These are phyloP conservation scores for Choanephora cucurbitarum DNA, from an alignment of 371 early-diverging fungal species.

Conservation along the genomic window DNA sequence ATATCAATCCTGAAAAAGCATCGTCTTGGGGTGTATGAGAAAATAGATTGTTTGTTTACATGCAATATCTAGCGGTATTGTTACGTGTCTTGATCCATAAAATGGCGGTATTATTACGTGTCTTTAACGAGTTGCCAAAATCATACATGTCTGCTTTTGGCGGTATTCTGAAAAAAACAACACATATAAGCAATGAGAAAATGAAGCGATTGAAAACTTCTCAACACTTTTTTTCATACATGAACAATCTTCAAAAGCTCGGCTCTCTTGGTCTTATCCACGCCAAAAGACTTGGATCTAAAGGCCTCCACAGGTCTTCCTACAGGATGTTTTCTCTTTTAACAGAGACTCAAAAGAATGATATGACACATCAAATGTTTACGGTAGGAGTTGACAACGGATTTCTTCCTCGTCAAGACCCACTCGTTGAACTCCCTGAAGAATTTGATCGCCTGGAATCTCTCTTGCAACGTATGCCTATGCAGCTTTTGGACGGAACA, in stretches of 20 bases:
- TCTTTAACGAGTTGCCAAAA: no score
- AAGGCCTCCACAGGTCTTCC: background rate
- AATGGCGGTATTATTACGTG: conserved; percentile 7
- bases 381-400: conserved; percentile 70
- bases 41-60: background rate
- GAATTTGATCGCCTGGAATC: conserved; percentile 69
- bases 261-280: conserved; percentile 5
- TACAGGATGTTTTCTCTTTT: conserved; percentile 17
- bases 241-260: conserved; percentile 14
- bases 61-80: conserved; percentile 17
- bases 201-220: background rate
- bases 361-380: conserved; percentile 42
- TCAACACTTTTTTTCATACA: background rate
- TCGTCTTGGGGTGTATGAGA: background rate
- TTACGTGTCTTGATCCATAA: conserved; percentile 14
- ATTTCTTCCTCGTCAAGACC: conserved; percentile 73
- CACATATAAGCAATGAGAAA: conserved; percentile 16
- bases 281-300: conserved; percentile 1
- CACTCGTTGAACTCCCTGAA: conserved; percentile 63
- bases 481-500: conserved; percentile 64
- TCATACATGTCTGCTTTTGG: conserved; percentile 1
- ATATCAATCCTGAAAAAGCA: no score
- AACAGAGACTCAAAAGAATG: conserved; percentile 21
- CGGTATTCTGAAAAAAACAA: conserved; percentile 17
- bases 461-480: conserved; percentile 78